Percentiles rank a stretch among this genome's conserved stretches.
Evolutionary conservation across 2,329 filamentous ascomycete genomes (phyloP).

Genomic region (Aspergillus puulaauensis): DNA sequence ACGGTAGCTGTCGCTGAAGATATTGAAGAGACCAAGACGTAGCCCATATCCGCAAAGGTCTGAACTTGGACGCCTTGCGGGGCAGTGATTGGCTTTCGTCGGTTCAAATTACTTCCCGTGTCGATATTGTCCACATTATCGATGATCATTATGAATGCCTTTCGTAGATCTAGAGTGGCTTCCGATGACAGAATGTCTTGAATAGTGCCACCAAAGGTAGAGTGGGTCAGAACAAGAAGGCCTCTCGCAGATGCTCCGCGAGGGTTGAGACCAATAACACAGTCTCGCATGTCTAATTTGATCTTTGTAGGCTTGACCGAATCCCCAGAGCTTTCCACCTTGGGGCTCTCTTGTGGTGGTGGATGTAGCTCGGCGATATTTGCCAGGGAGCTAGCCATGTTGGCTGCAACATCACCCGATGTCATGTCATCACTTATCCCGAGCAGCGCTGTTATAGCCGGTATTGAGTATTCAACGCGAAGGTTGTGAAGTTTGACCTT

Average conservation of each 20-base stretch:
- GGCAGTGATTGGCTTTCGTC: slow-evolving; percentile 24
- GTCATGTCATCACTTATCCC: slow-evolving; percentile 67
- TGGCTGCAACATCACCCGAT: slow-evolving; percentile 70
- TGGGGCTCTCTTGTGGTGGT: slow-evolving; percentile 18
- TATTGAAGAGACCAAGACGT: slow-evolving; percentile 81
- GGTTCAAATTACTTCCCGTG: slow-evolving; percentile 33
- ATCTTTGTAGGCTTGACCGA: slow-evolving; percentile 53
- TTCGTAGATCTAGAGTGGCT: slow-evolving; percentile 68
- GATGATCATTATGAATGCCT: slow-evolving; percentile 78
- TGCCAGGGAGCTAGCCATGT: slow-evolving; percentile 76
- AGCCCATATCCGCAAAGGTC: slow-evolving; percentile 64
- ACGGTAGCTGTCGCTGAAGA: slow-evolving; percentile 74
- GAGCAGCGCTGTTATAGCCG: slow-evolving; percentile 76
- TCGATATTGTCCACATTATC: slow-evolving; percentile 64
- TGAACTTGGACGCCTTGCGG: slow-evolving; percentile 47
- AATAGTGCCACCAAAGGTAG: slow-evolving; percentile 67
- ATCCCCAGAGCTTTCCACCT: slow-evolving; percentile 16
- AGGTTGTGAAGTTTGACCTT: slow-evolving; percentile 85
- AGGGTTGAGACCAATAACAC: slow-evolving; percentile 81
- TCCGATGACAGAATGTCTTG: slow-evolving; percentile 65
- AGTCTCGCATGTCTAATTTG: slow-evolving; percentile 71
- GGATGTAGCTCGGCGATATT: slow-evolving; percentile 65
- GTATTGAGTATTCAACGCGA: slow-evolving; percentile 83
- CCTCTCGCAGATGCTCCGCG: slow-evolving; percentile 72
- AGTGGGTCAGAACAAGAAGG: slow-evolving; percentile 74